Evolutionary conservation across 257 asterid species (phyloP), one percentile per base, ranked within the genome.

Genomic region (Henckelia pumila): DNA sequence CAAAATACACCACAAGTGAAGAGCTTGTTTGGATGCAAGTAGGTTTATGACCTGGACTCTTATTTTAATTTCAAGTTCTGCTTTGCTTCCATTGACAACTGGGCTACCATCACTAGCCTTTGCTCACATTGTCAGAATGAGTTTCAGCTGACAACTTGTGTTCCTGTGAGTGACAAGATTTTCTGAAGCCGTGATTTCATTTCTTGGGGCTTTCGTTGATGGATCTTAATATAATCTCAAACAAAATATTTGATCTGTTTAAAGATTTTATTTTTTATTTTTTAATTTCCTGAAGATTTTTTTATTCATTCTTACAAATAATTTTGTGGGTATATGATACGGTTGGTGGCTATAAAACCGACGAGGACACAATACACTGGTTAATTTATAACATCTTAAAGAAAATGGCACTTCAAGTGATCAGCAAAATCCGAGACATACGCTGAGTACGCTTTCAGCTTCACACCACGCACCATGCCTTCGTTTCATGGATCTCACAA

Each of bases 111-210:
- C 79, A 93, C 99, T 64, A 93, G 88, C 80, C 85, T 93, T 29
- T 93, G 99, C 69, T 97, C 99, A 56, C 96, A 90, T 64, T 93
- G 99, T 85, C 96, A 90, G 91, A 84, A 83, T 78, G 99, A 86
- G 78, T 90, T 90, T 85, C 99, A 93, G 78, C 71, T 88, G 83
- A 93, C 90, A 83, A 93, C 99, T 56, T 93, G 99, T 82, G 97
- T 93, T 75, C 99, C 99, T 60, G 99, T 93, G 87, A 85, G 99
- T 90, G 77, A 68, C 82, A 21, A 57, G 8, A 52, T 64, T 50
- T 65, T 67, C n/a, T 40, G 50, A 40, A 40, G 73, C 70, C 23
- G 19, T 10, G 52, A 67, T 32, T 58, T 60, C 57, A 66, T 56
- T 69, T 47, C 5, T 53, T 57, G 28, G 20, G 20, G 11, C 16